Base-by-base conservation (phyloP, 177 flowering plant genomes). In the Tripterygium wilfordii region DNA sequence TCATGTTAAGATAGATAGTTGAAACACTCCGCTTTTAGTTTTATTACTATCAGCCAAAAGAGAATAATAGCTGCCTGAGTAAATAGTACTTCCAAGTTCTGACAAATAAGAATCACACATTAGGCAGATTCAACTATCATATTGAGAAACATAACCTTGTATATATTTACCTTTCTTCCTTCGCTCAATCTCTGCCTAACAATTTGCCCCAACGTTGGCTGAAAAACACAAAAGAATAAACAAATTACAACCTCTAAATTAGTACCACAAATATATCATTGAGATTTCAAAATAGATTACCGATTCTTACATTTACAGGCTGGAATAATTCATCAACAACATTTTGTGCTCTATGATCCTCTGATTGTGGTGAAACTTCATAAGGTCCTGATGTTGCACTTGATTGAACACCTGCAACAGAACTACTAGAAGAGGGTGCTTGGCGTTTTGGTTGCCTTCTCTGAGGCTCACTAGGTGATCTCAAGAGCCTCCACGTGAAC, bases 111-210 rank as follows among this genome's bases (percentile, higher is more conserved):
- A n/a, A n/a, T n/a, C n/a, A n/a, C n/a, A n/a, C n/a, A n/a, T n/a
- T n/a, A n/a, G n/a, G n/a, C 20, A 1, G 25, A 13, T 3, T n/a
- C 17, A 8, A 23, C 16, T 5, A 2, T 20, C 3, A 38, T 8
- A 8, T 5, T 4, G 3, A 4, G 14, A 12, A 3, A 3, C 9
- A 12, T 6, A 28, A 8, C 40, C 3, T n/a, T 6, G 26, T 16
- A 7, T 23, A 26, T 16, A 16, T 31, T 51, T 75, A 91, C 98
- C 95, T 85, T 91, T 61, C 98, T 78, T 63, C 95, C 98, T 56
- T 85, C 96, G 58, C 79, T 70, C 69, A 91, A 58, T 56, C 76
- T 88, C 56, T 85, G 92, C 51, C 94, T 67, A n/a, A 91, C 90
- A 25, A 82, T 56, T 68, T 91, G 96, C 7, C 74, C 83, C 28